Evolutionary conservation across 2,329 filamentous ascomycete genomes (phyloP), one percentile per base, ranked within the genome.

Genomic region (Penicillium sp.): DNA sequence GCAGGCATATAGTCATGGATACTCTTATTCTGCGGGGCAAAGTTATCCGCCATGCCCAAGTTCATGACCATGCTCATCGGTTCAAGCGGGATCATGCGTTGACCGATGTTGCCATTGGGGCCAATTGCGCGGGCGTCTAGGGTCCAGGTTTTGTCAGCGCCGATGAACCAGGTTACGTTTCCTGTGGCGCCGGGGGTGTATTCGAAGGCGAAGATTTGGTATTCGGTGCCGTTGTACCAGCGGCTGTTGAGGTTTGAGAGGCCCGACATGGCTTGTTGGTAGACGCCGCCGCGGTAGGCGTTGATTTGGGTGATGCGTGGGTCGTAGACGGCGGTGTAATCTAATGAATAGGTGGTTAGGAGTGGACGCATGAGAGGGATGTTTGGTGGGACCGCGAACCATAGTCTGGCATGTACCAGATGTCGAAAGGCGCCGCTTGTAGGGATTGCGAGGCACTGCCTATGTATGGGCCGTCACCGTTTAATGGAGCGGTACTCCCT

Each of bases 31-130:
- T 90, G 77, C 5, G 79, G 73, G 0, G 88, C 84, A 72, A 90
- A 90, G 73, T 83, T 85, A 67, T 82, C 81, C 4, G 85, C 87
- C 84, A 91, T 89, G 67, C 88, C 89, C 67, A 90, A 84, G 69
- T 91, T 91, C 76, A 86, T 81, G 66, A 90, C 80, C 17, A 90
- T 75, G 1, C 86, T 71, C 85, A 91, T 82, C 1, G 89, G 89
- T 69, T 91, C 88, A 64, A 86, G 77, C 0, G 88, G 87, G 54
- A 90, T 84, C 20, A 83, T 75, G 64, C 88, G 80, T 65, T 88
- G 84, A 6, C 86, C 88, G 58, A 91, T 76, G 69, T 91, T 91
- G 58, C 88, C 89, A 62, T 90, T 90, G 1, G 87, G 85, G 5
- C 87, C 84, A 15, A 89, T 76, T 1, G 88, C 80, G 41, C 83